Evolutionary conservation across 148 eudicot species (phyloP).

Genomic region (Amaranthus palmeri): DNA sequence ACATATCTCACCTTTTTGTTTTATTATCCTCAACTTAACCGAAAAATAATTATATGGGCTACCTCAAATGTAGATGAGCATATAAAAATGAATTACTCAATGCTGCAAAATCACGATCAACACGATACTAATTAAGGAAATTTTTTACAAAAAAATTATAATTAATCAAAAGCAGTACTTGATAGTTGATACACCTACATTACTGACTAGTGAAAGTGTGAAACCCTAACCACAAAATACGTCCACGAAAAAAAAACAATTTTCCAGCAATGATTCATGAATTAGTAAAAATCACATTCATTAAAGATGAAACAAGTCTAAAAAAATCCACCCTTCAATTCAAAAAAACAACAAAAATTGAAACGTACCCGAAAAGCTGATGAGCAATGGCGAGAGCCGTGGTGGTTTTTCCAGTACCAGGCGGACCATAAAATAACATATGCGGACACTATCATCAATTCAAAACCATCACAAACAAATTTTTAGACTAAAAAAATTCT

Average conservation of each 20-base stretch:
- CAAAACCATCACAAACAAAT: neutral
- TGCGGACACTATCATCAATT: conserved; percentile 64
- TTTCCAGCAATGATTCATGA: neutral
- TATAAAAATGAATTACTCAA: too few relatives aligned
- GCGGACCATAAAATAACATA: conserved; percentile 95
- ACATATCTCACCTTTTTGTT: too few relatives aligned
- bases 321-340: neutral
- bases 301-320: neutral
- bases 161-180: too few relatives aligned
- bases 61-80: too few relatives aligned
- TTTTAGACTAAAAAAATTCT: neutral
- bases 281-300: neutral
- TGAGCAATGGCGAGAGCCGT: conserved; percentile 91
- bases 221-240: neutral
- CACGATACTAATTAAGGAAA: too few relatives aligned
- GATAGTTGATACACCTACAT: too few relatives aligned
- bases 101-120: too few relatives aligned
- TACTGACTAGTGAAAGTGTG: too few relatives aligned
- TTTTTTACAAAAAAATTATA: too few relatives aligned
- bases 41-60: too few relatives aligned
- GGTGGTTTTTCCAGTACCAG: conserved; percentile 94
- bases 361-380: conserved; percentile 80
- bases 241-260: neutral
- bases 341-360: neutral
- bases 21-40: too few relatives aligned